Evolutionary conservation across 306 rosid genomes (phyloP).

Genomic region (Castanopsis chinensis): DNA sequence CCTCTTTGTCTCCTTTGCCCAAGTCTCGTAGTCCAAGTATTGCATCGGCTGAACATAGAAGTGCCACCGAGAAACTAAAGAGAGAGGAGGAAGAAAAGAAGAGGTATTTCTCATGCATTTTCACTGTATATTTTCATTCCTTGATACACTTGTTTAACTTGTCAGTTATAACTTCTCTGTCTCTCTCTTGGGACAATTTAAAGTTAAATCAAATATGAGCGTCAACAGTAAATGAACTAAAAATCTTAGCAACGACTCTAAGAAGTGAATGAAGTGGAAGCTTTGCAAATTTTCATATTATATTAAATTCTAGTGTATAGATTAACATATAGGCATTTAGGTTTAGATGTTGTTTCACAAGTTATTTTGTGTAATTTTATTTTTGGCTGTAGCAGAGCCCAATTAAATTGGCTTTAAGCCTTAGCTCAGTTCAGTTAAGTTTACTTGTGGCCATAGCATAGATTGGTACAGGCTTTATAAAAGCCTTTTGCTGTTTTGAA

Average conservation of each 20-base stretch:
- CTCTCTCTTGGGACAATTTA: too few species aligned
- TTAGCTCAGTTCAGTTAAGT: neutral
- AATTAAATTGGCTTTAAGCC: neutral
- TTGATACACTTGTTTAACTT: neutral
- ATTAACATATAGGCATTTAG: neutral
- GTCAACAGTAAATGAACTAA: neutral
- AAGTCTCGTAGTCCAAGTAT: constrained; percentile 51
- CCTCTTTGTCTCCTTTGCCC: constrained; percentile 52
- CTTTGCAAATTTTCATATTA: neutral
- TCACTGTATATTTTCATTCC: neutral
- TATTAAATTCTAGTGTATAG: neutral
- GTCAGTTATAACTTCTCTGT: too few species aligned
- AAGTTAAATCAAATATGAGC: neutral
- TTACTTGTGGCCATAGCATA: neutral
- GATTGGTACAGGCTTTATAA: neutral
- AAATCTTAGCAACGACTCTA: neutral
- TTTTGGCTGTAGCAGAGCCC: neutral
- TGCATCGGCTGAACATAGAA: constrained; percentile 36
- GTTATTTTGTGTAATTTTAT: neutral
- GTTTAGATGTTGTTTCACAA: neutral
- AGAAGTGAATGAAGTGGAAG: neutral
- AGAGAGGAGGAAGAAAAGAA: constrained; percentile 52
- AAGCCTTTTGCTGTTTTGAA: neutral
- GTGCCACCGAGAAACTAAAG: constrained; percentile 40
- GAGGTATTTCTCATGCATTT: constrained; percentile 28